phyloP scores from a whole-genome alignment of 2,329 filamentous ascomycete species.

The Aspergillus hortae region DNA sequence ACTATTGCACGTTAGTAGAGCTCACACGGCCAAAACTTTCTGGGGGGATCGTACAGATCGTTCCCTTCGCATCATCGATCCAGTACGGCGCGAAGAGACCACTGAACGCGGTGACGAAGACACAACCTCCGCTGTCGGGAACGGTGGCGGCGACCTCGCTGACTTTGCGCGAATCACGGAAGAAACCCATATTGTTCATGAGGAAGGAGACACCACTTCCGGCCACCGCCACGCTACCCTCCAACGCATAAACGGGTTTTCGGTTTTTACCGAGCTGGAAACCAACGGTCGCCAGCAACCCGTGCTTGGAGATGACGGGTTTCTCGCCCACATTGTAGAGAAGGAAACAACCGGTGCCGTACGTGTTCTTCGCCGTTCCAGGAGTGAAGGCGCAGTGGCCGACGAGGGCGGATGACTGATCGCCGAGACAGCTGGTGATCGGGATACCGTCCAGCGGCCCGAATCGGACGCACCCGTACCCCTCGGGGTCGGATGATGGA shows the following conservation, averaged over 20 bases:
- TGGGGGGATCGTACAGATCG: slow-evolving; percentile 59
- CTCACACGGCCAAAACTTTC: too few species aligned
- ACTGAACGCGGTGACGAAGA: slow-evolving; percentile 87
- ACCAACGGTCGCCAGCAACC: slow-evolving; percentile 79
- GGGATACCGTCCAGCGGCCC: slow-evolving; percentile 66
- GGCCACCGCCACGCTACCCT: slow-evolving; percentile 79
- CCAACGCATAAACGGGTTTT: slow-evolving; percentile 73
- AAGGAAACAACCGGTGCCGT: slow-evolving; percentile 85
- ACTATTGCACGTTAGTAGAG: slow-evolving; percentile 43
- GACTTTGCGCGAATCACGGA: slow-evolving; percentile 60
- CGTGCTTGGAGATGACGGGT: slow-evolving; percentile 80
- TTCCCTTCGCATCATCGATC: slow-evolving; percentile 90
- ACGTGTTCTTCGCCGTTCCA: slow-evolving; percentile 85
- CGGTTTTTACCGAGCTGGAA: slow-evolving; percentile 72
- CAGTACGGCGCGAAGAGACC: slow-evolving; percentile 91
- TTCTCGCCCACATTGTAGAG: slow-evolving; percentile 83
- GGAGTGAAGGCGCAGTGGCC: slow-evolving; percentile 80
- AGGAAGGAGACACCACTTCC: slow-evolving; percentile 76
- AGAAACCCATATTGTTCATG: slow-evolving; percentile 63
- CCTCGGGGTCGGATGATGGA: slow-evolving; percentile 69
- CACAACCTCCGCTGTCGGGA: slow-evolving; percentile 74
- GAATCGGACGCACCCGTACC: slow-evolving; percentile 64
- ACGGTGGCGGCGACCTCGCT: slow-evolving; percentile 62
- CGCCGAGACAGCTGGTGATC: slow-evolving; percentile 81
- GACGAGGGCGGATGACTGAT: slow-evolving; percentile 81